Evolutionary conservation across 345 rosid genomes (phyloP), one percentile per base, ranked within the genome.

Genomic region (Carallia brachiata): DNA sequence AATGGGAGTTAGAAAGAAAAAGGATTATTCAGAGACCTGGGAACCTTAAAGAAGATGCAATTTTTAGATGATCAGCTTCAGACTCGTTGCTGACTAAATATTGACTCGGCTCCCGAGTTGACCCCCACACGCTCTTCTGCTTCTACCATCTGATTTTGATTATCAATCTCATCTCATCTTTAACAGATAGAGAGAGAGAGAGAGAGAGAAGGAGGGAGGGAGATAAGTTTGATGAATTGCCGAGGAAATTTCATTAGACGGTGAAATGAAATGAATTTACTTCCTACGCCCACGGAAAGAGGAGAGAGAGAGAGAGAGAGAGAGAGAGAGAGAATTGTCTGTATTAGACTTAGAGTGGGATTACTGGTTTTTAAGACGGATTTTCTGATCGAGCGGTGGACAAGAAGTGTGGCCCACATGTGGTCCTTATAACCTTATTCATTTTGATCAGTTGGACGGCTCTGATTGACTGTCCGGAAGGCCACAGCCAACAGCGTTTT

Each of bases 101-200:
- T 52, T 50, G 77, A 61, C 72, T 47, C 30, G 34, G 75, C 67
- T 63, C 78, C 71, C 69, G 70, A 78, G 73, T 76, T 67, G 78
- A 81, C 79, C 67, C 70, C 70, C 75, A 73, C 71, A 52, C 37
- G 48, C 17, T 5, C 2, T 52, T 30, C 59, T 60, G 12, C 36
- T 28, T 54, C 57, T 53, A 15, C 61, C 65, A 48, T 50, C n/a
- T 19, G 73, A 69, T 36, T 44, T 44, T 44, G 50, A 44, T 44
- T 44, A 44, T 15, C 50, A 44, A 28, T 62, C 61, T 64, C 65
- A 66, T 74, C 69, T 69, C 67, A 36, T 55, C 55, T 34, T 65
- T 62, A 6, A n/a, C 18, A 13, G 3, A 68, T 9, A 30, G 60
- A n/a, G 52, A 67, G 68, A 32, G 75, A 58, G 12, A 48, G 70